These are phyloP conservation scores for Limtongozyma cylindracea DNA, from an alignment of 805 yeast species.

Conservation along the genomic window DNA sequence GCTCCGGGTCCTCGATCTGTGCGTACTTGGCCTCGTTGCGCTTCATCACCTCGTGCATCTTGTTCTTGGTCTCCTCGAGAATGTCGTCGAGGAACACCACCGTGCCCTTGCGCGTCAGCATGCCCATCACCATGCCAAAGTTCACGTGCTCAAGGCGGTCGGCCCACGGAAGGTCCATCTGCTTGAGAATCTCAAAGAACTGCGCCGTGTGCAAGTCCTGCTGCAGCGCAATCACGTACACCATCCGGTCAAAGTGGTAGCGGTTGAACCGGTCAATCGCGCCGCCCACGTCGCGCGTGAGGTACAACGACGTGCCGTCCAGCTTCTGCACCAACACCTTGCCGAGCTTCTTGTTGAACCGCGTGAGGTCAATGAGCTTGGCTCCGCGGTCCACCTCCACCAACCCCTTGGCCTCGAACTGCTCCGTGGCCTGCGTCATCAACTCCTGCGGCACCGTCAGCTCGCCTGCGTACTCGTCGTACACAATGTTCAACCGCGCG, in stretches of 20 bases:
- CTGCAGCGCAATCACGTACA: conserved; percentile 87
- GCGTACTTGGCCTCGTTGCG: conserved; percentile 76
- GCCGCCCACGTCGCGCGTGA: conserved; percentile 93
- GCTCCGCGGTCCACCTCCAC: conserved; percentile 84
- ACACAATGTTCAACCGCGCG: conserved; percentile 73
- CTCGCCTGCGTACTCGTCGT: conserved; percentile 85
- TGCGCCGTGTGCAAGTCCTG: conserved; percentile 90
- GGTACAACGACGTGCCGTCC: conserved; percentile 84
- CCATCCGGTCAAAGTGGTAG: conserved; percentile 82
- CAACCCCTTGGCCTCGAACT: conserved; percentile 41
- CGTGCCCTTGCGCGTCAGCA: conserved; percentile 96
- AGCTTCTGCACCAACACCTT: conserved; percentile 81
- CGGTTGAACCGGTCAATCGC: conserved; percentile 74
- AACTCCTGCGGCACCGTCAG: conserved; percentile 64
- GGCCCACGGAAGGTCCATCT: conserved; percentile 82
- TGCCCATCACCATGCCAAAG: conserved; percentile 96
- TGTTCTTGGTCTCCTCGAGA: conserved; percentile 74
- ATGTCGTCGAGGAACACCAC: conserved; percentile 94
- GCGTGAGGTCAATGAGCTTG: conserved; percentile 58
- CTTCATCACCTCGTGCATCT: conserved; percentile 93
- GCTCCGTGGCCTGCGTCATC: conserved; percentile 39
- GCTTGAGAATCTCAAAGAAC: conserved; percentile 79
- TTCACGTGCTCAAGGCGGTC: conserved; percentile 56
- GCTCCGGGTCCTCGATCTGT: conserved; percentile 82
- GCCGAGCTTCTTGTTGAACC: conserved; percentile 76